These are phyloP conservation scores for Conoideocrella luteorostrata DNA, from an alignment of 2,329 filamentous ascomycete genomes.

Conservation along the genomic window DNA sequence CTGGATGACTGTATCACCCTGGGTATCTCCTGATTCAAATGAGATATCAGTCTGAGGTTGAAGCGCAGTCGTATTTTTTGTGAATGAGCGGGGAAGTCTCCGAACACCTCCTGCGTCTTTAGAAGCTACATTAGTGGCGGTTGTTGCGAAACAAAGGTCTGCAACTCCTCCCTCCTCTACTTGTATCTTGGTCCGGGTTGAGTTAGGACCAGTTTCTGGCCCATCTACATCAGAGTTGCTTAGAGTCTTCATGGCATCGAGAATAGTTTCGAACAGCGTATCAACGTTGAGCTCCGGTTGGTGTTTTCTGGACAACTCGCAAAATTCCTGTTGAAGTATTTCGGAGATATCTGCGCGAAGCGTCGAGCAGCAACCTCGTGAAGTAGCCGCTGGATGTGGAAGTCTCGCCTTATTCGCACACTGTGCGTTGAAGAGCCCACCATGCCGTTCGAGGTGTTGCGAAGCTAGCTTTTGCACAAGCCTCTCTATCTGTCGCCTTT, in stretches of 20 bases:
- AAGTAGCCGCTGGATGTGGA: slow-evolving; percentile 33
- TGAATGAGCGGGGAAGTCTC: too few relatives aligned
- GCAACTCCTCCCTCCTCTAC: slow-evolving; percentile 14
- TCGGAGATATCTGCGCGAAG: slow-evolving; percentile 40
- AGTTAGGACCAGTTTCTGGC: not conserved
- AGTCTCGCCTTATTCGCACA: slow-evolving; percentile 29
- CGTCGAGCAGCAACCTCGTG: slow-evolving; percentile 41
- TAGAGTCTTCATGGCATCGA: slow-evolving; percentile 24
- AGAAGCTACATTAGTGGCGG: not conserved
- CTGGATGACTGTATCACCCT: slow-evolving; percentile 6
- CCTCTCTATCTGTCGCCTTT: slow-evolving; percentile 22
- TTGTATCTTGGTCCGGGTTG: slow-evolving; percentile 9
- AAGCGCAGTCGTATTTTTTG: too few relatives aligned
- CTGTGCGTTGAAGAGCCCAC: slow-evolving; percentile 3
- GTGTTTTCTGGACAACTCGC: slow-evolving; percentile 37
- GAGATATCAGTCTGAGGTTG: not conserved
- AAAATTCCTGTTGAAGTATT: slow-evolving; percentile 44
- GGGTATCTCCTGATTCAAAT: slow-evolving; percentile 20
- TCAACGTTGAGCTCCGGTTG: slow-evolving; percentile 36
- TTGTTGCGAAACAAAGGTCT: too few relatives aligned
- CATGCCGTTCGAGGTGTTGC: slow-evolving; percentile 6
- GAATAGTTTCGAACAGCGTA: slow-evolving; percentile 39
- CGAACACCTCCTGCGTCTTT: too few relatives aligned
- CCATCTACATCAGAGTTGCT: slow-evolving; percentile 5
- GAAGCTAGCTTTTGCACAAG: slow-evolving; percentile 5